Evolutionary conservation across 495 filamentous ascomycete genomes (phyloP), one percentile per base, ranked within the genome.

Genomic region (Penicillium subrubescens): DNA sequence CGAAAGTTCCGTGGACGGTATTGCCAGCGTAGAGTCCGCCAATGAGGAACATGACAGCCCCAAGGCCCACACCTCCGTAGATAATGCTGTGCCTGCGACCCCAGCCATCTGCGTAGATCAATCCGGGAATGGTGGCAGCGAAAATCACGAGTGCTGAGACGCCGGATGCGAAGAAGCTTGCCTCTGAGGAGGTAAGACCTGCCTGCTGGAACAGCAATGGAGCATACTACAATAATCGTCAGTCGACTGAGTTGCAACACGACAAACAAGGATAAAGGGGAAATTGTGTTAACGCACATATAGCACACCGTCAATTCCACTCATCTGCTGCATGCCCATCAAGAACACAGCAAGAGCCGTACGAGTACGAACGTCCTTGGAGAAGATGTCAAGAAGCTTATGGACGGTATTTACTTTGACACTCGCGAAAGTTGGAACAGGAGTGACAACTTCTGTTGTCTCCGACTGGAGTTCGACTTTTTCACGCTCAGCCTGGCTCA

Each of bases 21-120:
- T 78, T 68, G 1, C 75, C 73, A 2, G 84, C 86, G 63, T 86
- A 87, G 0, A 88, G 75, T 10, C 68, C 62, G 12, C 84, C 84
- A 46, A 86, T 85, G 3, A 83, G 51, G 31, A 83, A 70, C 82
- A 86, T 84, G 7, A 73, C 64, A 8, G 74, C 44, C 15, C 75
- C 73, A n/a, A 85, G 72, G 17, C 72, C 78, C 8, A 86, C 54
- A 12, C 87, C 88, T 15, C 88, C 88, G 19, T 74, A 78, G 25
- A 89, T 81, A 21, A 82, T 80, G 19, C 78, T 82, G 51, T 77
- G 81, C 17, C 83, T 82, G 19, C 88, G 81, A 10, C 86, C 84
- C 87, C 86, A 89, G 63, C 78, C 77, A 63, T 89, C 88, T 1
- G 84, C 81, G 33, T 81, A 81, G 43, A 89, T 75, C 29, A 85